Percentiles rank a stretch among this genome's conserved stretches.
Conservation (phyloP, 73 alveolate species). For the Stentor coeruleus region DNA sequence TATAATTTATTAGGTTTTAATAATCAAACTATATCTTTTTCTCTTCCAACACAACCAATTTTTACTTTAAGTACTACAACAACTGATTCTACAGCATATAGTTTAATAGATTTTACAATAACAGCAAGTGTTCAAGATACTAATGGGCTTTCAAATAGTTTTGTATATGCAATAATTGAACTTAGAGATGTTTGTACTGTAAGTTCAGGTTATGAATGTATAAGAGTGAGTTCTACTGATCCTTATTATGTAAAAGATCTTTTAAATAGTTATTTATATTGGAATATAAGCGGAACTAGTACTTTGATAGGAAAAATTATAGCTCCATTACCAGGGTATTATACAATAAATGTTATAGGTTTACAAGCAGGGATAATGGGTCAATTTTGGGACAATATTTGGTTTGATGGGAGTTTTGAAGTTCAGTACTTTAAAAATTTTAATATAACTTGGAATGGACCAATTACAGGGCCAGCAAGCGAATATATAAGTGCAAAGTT, state of each 20-base stretch:
- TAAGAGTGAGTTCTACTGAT: background rate
- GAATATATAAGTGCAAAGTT: background rate
- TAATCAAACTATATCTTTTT: too few species aligned
- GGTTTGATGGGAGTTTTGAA: background rate
- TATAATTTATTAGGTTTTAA: too few species aligned
- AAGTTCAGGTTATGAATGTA: background rate
- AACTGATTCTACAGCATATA: too few species aligned
- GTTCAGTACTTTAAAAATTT: background rate
- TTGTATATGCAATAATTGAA: too few species aligned
- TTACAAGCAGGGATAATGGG: slow-evolving; percentile 1
- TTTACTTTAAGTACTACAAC: too few species aligned
- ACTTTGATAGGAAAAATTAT: background rate
- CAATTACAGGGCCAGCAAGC: background rate
- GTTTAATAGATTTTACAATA: too few species aligned
- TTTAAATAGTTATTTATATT: background rate
- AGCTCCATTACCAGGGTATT: background rate
- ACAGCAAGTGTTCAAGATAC: too few species aligned
- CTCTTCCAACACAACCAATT: too few species aligned
- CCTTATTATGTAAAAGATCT: background rate
- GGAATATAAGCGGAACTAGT: background rate
- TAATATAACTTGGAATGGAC: background rate
- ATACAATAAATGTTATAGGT: background rate
- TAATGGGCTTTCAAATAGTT: too few species aligned
- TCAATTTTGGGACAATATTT: slow-evolving; percentile 19
- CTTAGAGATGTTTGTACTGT: background rate